Evolutionary conservation across 495 filamentous ascomycete genomes (phyloP).

Genomic region (Daldinia grandis): DNA sequence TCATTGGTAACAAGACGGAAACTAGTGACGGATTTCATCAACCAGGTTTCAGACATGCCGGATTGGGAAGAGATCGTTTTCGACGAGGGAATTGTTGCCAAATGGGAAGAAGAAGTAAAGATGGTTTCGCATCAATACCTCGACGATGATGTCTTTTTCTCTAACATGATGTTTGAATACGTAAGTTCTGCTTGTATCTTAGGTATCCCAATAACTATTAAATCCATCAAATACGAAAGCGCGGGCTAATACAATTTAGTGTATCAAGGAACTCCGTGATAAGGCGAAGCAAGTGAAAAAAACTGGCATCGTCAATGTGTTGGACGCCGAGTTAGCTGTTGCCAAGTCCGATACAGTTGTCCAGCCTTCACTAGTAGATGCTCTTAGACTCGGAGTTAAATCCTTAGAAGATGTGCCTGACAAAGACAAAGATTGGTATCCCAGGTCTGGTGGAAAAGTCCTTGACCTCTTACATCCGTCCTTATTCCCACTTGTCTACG

Average conservation of each 20-base stretch:
- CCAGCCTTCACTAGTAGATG: conserved; percentile 20
- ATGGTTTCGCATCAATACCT: conserved; percentile 16
- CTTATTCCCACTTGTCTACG: conserved; percentile 67
- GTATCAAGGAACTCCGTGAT: conserved; percentile 59
- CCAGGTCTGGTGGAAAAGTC: conserved; percentile 61
- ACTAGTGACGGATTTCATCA: conserved; percentile 46
- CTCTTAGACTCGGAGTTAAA: conserved; percentile 30
- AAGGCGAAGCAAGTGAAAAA: conserved; percentile 49
- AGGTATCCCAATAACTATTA: not conserved
- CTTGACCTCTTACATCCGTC: conserved; percentile 70
- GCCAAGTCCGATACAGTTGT: conserved; percentile 45
- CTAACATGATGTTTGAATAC: conserved; percentile 59
- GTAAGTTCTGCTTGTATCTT: conserved; percentile 35
- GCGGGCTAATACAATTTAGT: conserved; percentile 32
- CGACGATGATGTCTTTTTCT: conserved; percentile 48
- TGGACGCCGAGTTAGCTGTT: conserved; percentile 43
- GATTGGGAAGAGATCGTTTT: conserved; percentile 65
- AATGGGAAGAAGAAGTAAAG: conserved; percentile 47
- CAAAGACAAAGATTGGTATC: conserved; percentile 66
- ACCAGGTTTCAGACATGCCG: conserved; percentile 52
- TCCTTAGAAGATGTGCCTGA: conserved; percentile 56
- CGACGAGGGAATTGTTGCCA: conserved; percentile 52
- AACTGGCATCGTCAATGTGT: conserved; percentile 44
- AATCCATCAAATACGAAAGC: not conserved
- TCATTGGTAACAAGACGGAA: not conserved